Evolutionary conservation across 2,329 filamentous ascomycete species (phyloP).

Genomic region (Furcasterigmium sp.): DNA sequence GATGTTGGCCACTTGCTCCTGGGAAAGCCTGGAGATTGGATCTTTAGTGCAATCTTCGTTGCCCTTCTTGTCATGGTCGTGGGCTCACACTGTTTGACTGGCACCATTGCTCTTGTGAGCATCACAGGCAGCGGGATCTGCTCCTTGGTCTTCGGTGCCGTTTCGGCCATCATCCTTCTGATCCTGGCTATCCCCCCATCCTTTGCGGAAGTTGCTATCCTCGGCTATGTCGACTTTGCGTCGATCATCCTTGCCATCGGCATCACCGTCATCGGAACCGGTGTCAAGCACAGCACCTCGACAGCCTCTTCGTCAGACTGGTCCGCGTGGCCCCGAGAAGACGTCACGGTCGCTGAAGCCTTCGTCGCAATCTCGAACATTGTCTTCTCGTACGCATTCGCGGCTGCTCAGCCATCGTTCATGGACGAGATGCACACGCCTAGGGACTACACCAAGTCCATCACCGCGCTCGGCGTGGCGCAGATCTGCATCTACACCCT

Average conservation of each 20-base stretch:
- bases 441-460: constrained; percentile 43
- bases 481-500: constrained; percentile 63
- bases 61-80: constrained; percentile 65
- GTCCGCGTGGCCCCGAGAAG: constrained; percentile 39
- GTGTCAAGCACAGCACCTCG: constrained; percentile 23
- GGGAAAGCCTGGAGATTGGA: constrained; percentile 54
- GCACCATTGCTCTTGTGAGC: constrained; percentile 62
- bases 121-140: constrained; percentile 51
- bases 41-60: constrained; percentile 56
- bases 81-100: constrained; percentile 67
- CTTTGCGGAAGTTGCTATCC: constrained; percentile 43
- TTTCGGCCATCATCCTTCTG: constrained; percentile 40
- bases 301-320: constrained; percentile 30
- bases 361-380: constrained; percentile 64
- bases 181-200: constrained; percentile 40
- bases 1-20: constrained; percentile 60
- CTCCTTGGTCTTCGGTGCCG: constrained; percentile 37
- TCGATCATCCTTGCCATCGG: constrained; percentile 56
- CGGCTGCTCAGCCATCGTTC: constrained; percentile 45
- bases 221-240: constrained; percentile 50
- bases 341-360: constrained; percentile 44
- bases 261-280: constrained; percentile 23
- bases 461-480: constrained; percentile 55
- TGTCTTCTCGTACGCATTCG: constrained; percentile 61
- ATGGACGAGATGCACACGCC: constrained; percentile 50